A percentile compares a stretch with the other conserved stretches of the same genome.
Conservation (phyloP, 495 filamentous ascomycete species). For the Polyplosphaeria fusca region DNA sequence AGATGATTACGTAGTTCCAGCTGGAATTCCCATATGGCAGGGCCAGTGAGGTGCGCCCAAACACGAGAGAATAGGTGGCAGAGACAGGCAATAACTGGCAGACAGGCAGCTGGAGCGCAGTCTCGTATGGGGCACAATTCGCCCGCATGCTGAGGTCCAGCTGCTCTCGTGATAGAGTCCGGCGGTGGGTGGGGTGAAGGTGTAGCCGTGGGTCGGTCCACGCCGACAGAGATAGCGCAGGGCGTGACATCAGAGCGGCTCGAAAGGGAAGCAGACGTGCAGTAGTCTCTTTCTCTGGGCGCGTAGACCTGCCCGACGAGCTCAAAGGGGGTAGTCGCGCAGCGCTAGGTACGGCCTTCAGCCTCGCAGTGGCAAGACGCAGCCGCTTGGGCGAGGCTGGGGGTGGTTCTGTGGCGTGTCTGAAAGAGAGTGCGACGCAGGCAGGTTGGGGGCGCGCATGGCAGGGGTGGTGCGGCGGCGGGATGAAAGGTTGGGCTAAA, state of each 20-base stretch:
- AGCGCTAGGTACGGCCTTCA: background rate
- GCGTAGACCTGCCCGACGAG: conserved; percentile 4
- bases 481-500: background rate
- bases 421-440: background rate
- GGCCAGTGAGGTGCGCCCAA: conserved; percentile 3
- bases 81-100: background rate
- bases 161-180: conserved; percentile 3
- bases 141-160: background rate
- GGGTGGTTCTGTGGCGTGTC: conserved; percentile 18
- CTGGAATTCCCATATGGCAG: background rate
- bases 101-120: background rate
- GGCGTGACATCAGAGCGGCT: background rate
- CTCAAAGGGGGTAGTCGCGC: background rate
- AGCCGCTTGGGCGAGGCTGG: conserved; percentile 15
- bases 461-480: background rate
- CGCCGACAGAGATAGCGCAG: background rate
- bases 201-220: background rate
- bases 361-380: background rate
- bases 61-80: background rate
- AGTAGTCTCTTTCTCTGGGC: background rate
- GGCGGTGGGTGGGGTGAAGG: background rate
- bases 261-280: conserved; percentile 7
- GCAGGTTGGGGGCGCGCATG: conserved; percentile 1
- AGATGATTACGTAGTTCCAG: background rate
- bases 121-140: background rate